These are phyloP conservation scores for Harringtonia lauricola DNA, from an alignment of 2,329 filamentous ascomycete species.

Conservation along the genomic window DNA sequence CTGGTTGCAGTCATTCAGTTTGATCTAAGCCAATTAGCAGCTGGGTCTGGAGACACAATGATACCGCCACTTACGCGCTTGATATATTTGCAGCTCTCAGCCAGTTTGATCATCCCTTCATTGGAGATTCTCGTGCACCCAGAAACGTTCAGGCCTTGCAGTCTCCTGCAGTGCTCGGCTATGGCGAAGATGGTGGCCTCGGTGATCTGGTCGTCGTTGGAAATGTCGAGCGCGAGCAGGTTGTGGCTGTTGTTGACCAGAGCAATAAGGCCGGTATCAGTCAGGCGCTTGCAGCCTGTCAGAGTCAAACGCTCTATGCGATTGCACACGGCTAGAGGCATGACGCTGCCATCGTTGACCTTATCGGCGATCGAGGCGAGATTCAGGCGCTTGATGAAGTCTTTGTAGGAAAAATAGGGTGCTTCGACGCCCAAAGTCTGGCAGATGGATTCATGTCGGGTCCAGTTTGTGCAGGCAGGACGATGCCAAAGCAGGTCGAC, in stretches of 20 bases:
- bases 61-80: conserved; percentile 80
- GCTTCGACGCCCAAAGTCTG: conserved; percentile 58
- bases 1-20: conserved; percentile 86
- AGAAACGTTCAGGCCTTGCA: conserved; percentile 91
- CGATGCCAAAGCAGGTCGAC: conserved; percentile 94
- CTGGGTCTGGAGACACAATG: conserved; percentile 8
- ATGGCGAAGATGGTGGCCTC: conserved; percentile 69
- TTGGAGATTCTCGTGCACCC: conserved; percentile 77
- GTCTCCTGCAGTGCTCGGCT: conserved; percentile 67
- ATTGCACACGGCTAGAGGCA: conserved; percentile 73
- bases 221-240: conserved; percentile 83
- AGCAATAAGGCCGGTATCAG: conserved; percentile 70
- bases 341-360: conserved; percentile 82
- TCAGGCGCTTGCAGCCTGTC: conserved; percentile 77
- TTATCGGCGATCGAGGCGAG: conserved; percentile 63
- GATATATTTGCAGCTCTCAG: conserved; percentile 71
- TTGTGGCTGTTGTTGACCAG: conserved; percentile 71
- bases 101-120: conserved; percentile 70
- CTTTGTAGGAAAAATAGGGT: conserved; percentile 81
- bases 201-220: conserved; percentile 72
- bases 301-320: conserved; percentile 86
- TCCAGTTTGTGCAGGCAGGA: conserved; percentile 80
- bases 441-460: conserved; percentile 71
- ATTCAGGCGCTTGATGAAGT: conserved; percentile 87
- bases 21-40: conserved; percentile 46